Evolutionary conservation across 2,329 filamentous ascomycete genomes (phyloP).

Genomic region (Ceratocystis alfenasii): DNA sequence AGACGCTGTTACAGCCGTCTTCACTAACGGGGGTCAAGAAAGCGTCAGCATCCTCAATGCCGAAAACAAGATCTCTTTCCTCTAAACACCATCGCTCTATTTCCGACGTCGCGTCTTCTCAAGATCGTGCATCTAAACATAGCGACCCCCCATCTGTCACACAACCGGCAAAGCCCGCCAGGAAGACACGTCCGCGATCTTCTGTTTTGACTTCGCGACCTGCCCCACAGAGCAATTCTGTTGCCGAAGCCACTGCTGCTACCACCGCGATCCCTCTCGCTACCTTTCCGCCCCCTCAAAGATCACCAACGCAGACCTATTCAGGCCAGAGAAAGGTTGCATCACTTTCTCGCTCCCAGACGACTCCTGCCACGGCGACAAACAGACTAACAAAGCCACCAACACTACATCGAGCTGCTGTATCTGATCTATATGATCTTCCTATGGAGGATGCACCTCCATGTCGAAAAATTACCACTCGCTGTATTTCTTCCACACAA

Average conservation of each 20-base stretch:
- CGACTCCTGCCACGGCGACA: background rate
- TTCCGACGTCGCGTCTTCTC: background rate
- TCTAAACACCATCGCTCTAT: conserved; percentile 1
- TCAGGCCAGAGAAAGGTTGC: conserved; percentile 8
- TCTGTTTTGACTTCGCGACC: conserved; percentile 12
- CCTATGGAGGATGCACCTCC: conserved; percentile 22
- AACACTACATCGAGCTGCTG: conserved; percentile 11
- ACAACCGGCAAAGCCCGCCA: conserved; percentile 16
- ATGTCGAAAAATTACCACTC: background rate
- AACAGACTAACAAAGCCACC: background rate
- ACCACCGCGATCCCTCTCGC: background rate
- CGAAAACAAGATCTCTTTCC: background rate
- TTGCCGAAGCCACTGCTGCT: background rate
- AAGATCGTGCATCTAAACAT: conserved; percentile 20
- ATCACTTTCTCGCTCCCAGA: conserved; percentile 14
- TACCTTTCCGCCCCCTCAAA: background rate
- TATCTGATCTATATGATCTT: conserved; percentile 20
- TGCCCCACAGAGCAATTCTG: background rate
- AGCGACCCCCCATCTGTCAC: conserved; percentile 24
- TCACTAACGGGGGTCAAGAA: conserved; percentile 15
- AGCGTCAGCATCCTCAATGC: conserved; percentile 7
- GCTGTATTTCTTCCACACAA: background rate
- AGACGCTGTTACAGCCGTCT: conserved; percentile 12
- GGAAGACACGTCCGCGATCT: conserved; percentile 18
- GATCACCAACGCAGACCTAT: background rate